Percentiles rank a stretch among this genome's conserved stretches.
Evolutionary conservation across 345 rosid species (phyloP).

Genomic region (Excoecaria agallocha): DNA sequence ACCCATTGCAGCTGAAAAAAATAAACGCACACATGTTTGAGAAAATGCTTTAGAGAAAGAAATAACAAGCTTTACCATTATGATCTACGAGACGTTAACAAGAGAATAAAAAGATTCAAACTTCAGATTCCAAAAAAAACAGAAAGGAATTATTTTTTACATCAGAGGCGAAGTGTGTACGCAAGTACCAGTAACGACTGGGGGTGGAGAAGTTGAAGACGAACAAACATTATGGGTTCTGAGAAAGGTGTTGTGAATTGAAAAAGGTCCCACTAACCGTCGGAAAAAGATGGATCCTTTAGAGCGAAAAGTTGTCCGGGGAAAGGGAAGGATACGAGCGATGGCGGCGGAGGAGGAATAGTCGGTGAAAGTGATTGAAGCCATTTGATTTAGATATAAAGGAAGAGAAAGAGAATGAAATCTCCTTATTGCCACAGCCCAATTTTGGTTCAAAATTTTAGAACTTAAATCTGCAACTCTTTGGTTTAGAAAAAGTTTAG

Average conservation of each 20-base stretch:
- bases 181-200: slow-evolving; percentile 1
- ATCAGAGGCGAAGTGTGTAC: background rate
- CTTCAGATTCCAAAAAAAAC: background rate
- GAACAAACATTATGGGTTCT: slow-evolving; percentile 1
- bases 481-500: no score
- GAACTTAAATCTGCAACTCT: background rate
- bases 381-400: slow-evolving; percentile 2
- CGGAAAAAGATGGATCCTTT: slow-evolving; percentile 18
- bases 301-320: slow-evolving; percentile 18
- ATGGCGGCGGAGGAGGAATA: slow-evolving; percentile 39
- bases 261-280: slow-evolving; percentile 32
- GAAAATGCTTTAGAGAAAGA: slow-evolving; percentile 5
- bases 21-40: background rate
- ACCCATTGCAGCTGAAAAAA: slow-evolving; percentile 31
- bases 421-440: background rate
- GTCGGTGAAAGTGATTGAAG: slow-evolving; percentile 43
- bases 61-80: background rate
- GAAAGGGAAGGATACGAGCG: slow-evolving; percentile 38
- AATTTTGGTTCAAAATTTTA: background rate
- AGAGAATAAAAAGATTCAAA: background rate
- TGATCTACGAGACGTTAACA: background rate
- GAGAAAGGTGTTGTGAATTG: background rate
- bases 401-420: background rate
- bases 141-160: background rate
- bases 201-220: slow-evolving; percentile 4